Evolutionary conservation across 108 stramenopile genomes (phyloP).

Genomic region (Nitzschia palea): DNA sequence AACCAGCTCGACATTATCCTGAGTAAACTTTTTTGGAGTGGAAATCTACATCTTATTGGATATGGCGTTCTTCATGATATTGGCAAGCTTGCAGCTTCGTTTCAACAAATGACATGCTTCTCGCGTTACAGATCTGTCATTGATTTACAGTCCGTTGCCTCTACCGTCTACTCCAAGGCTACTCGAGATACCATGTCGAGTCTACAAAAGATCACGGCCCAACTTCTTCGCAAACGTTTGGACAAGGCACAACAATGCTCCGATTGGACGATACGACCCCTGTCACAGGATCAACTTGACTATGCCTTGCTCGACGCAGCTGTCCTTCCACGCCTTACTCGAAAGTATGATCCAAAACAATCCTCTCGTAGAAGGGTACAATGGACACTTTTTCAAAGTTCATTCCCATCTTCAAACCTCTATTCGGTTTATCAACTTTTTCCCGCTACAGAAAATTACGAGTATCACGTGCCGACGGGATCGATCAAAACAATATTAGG

Average conservation of each 20-base stretch:
- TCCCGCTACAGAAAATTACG: slow-evolving; percentile 9
- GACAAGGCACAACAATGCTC: slow-evolving; percentile 48
- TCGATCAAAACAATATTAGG: slow-evolving; percentile 9
- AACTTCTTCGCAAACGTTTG: slow-evolving; percentile 25
- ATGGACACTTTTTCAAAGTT: slow-evolving; percentile 22
- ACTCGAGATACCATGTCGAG: slow-evolving; percentile 14
- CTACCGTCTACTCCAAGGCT: neutral
- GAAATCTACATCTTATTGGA: slow-evolving; percentile 19
- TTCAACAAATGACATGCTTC: slow-evolving; percentile 42
- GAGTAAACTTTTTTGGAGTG: slow-evolving; percentile 20
- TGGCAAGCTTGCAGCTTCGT: slow-evolving; percentile 36
- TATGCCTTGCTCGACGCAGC: slow-evolving; percentile 48
- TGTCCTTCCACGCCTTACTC: slow-evolving; percentile 29
- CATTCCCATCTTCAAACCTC: slow-evolving; percentile 5
- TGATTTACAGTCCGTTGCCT: slow-evolving; percentile 33
- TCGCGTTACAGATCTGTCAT: slow-evolving; percentile 28
- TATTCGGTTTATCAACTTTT: slow-evolving; percentile 16
- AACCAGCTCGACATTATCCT: slow-evolving; percentile 12
- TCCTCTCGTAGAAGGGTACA: slow-evolving; percentile 10
- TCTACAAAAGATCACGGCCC: slow-evolving; percentile 36
- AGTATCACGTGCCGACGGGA: slow-evolving; percentile 25
- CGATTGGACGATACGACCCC: slow-evolving; percentile 43
- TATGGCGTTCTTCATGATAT: slow-evolving; percentile 41
- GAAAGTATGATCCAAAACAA: slow-evolving; percentile 11
- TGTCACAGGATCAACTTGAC: slow-evolving; percentile 26